These are phyloP conservation scores for Barnettozyma populi DNA, from an alignment of 805 yeast genomes.

Conservation along the genomic window DNA sequence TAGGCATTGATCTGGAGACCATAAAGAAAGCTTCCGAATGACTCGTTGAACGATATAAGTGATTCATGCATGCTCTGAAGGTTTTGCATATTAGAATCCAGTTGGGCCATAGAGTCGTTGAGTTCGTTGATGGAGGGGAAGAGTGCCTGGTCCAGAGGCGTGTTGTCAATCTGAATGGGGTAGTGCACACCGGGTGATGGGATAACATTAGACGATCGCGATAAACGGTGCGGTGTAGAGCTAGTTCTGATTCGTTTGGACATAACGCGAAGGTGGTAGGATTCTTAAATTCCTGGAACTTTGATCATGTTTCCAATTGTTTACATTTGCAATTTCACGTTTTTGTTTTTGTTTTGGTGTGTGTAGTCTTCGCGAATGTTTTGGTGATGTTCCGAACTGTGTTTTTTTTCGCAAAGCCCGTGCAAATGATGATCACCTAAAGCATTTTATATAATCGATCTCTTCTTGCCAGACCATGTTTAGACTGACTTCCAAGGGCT, in stretches of 20 bases:
- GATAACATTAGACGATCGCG: constrained; percentile 31
- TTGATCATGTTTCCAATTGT: no score
- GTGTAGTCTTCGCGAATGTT: not conserved
- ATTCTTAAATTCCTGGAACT: no score
- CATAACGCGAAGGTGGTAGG: constrained; percentile 9
- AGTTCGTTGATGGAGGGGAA: constrained; percentile 39
- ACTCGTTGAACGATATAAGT: constrained; percentile 65
- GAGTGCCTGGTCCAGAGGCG: constrained; percentile 37
- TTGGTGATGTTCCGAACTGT: not conserved
- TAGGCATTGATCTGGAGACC: constrained; percentile 84
- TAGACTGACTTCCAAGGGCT: not conserved
- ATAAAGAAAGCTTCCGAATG: constrained; percentile 68
- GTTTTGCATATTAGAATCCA: constrained; percentile 54
- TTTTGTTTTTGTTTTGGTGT: no score
- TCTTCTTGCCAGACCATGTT: not conserved
- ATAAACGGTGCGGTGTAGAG: constrained; percentile 33
- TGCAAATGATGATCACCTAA: no score
- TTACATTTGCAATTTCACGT: no score
- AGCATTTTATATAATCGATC: no score
- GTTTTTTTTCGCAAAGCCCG: not conserved
- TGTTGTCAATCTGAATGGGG: constrained; percentile 33
- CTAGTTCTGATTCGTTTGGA: constrained; percentile 18
- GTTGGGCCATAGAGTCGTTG: constrained; percentile 45
- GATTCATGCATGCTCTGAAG: constrained; percentile 57
- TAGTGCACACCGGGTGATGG: constrained; percentile 43